Conservation (phyloP, 495 filamentous ascomycete species). For the Trichoderma asperelloides region DNA sequence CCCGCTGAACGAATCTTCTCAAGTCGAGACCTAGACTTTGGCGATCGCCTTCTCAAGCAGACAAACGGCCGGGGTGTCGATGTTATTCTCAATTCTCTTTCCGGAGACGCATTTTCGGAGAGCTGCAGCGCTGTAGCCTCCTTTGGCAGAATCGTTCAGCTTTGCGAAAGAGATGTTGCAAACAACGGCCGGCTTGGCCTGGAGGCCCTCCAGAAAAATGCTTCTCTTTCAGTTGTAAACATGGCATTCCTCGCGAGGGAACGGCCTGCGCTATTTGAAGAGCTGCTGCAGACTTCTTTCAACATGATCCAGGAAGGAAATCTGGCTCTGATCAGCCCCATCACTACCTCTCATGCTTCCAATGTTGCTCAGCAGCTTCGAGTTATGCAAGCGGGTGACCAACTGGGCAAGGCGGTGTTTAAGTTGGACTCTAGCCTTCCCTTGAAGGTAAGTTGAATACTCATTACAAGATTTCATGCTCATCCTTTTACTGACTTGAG, state of each 20-base stretch:
- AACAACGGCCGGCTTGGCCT: slow-evolving; percentile 27
- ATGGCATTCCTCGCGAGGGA: slow-evolving; percentile 22
- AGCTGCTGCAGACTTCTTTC: slow-evolving; percentile 19
- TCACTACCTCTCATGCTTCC: slow-evolving; percentile 29
- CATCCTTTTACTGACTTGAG: not conserved
- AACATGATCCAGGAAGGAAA: slow-evolving; percentile 21
- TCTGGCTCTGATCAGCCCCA: slow-evolving; percentile 24
- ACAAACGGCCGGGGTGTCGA: slow-evolving; percentile 41
- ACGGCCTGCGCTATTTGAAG: slow-evolving; percentile 19
- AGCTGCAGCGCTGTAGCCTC: slow-evolving; percentile 38
- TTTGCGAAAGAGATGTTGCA: slow-evolving; percentile 31
- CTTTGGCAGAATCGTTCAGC: slow-evolving; percentile 46
- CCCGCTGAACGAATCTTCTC: slow-evolving; percentile 37
- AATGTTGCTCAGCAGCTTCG: slow-evolving; percentile 36
- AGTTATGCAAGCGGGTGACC: slow-evolving; percentile 39
- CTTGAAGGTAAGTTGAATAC: not conserved
- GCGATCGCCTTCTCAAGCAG: slow-evolving; percentile 26
- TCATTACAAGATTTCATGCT: not conserved
- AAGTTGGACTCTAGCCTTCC: not conserved
- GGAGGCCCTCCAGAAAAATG: slow-evolving; percentile 28
- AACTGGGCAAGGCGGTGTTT: slow-evolving; percentile 49
- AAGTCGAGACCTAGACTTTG: slow-evolving; percentile 24
- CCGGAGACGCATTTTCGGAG: slow-evolving; percentile 40
- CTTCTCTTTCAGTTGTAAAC: slow-evolving; percentile 37
- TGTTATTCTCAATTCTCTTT: slow-evolving; percentile 42